Evolutionary conservation across 1,284 basidiomycete genomes (phyloP), one percentile per base, ranked within the genome.

Genomic region (Coniferiporia sulphurascens): DNA sequence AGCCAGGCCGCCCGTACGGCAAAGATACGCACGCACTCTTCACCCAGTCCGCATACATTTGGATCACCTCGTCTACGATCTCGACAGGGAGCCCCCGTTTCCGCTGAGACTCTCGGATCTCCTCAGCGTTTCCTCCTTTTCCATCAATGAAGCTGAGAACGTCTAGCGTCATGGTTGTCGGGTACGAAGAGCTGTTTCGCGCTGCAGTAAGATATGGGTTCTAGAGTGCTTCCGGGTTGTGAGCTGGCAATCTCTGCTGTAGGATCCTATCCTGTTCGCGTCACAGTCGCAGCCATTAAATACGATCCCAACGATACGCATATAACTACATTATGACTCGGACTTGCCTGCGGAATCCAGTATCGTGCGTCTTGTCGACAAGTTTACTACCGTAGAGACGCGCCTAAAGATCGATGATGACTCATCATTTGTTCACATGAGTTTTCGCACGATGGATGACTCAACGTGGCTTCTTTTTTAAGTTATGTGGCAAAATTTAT

Each of bases 101-200:
- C 71, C 86, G 81, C 77, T 99, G 95, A 13, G 94, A 97, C 69
- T 95, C 93, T 64, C 89, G 80, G 66, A 99, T 95, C 69, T 89
- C 82, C 67, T 93, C 87, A n/a, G 95, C 87, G 76, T 98, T 92
- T 52, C 96, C 97, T 43, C 96, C 97, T 72, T 95, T 96, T 75
- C 79, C 85, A 69, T 89, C 85, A 65, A 92, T 88, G 65, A 92
- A 92, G 59, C 78, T 79, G 7, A 84, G 76, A n/a, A 91, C 77
- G 76, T 92, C 89, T 62, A 92, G 75, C 35, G 89, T 92, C 89
- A 85, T 85, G 52, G 64, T 41, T 49, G 27, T 17, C 13, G 41
- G 12, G 3, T n/a, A n/a, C n/a, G 12, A 43, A 7, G 41, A 43
- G 41, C n/a, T 43, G n/a, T 43, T n/a, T 12, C 41, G 41, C 41